A percentile compares a stretch with the other conserved stretches of the same genome.
phyloP scores from a whole-genome alignment of 75 land plant genomes.

The Sequoia sempervirens region DNA sequence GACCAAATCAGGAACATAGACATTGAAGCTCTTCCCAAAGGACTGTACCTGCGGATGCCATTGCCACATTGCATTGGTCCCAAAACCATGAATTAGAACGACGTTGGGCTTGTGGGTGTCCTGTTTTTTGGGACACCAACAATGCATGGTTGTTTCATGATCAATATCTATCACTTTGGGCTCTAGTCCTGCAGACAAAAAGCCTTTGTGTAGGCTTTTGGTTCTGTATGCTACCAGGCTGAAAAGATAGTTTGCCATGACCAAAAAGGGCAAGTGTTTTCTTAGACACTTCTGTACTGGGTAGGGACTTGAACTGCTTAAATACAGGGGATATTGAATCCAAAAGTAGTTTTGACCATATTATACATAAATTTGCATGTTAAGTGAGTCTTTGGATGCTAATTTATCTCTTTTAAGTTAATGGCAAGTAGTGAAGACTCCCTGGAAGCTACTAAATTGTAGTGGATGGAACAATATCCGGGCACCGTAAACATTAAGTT shows the following conservation, averaged over 20 bases:
- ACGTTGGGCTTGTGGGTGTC: conserved; percentile 32
- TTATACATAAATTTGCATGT: too few species aligned
- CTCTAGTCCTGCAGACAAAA: conserved; percentile 43
- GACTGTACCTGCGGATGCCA: conserved; percentile 58
- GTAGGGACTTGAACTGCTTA: neutral
- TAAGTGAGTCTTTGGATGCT: too few species aligned
- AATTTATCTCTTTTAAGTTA: too few species aligned
- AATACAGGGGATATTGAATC: neutral
- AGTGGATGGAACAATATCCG: neutral
- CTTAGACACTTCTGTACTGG: neutral
- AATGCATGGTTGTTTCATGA: conserved; percentile 52
- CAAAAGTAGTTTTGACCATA: neutral
- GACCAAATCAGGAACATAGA: conserved; percentile 74
- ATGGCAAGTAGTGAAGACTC: too few species aligned
- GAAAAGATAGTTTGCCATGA: conserved; percentile 16
- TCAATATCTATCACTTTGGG: conserved; percentile 30
- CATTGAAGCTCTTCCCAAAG: conserved; percentile 37
- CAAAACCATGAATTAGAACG: conserved; percentile 84
- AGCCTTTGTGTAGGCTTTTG: conserved; percentile 32
- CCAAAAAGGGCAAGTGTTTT: too few species aligned
- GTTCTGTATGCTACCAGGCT: conserved; percentile 35
- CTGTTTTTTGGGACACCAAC: conserved; percentile 41
- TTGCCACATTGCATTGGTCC: conserved; percentile 55
- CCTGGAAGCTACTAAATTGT: neutral
- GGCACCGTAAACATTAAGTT: neutral